Conservation (phyloP, 23 red algal genomes). For the Gracilaria vermiculophylla region DNA sequence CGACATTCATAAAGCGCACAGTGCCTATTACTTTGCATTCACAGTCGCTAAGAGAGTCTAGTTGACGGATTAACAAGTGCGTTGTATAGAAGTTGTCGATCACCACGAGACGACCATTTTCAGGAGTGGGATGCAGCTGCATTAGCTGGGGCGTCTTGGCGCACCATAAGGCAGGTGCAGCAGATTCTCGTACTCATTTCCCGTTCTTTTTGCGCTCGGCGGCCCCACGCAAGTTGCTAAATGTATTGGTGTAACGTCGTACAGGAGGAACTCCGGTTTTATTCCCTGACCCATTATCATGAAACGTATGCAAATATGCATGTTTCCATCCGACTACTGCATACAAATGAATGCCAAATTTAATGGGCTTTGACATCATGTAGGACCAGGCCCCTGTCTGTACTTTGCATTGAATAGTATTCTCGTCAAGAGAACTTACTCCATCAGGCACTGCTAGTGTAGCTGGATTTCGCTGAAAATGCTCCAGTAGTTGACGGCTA, state of each 20-base stretch:
- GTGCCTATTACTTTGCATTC: not conserved
- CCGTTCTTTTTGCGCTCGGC: not conserved
- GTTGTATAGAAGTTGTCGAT: not conserved
- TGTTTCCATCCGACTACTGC: not conserved
- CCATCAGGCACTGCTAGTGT: not conserved
- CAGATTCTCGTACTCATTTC: not conserved
- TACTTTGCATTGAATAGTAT: not conserved
- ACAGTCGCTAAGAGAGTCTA: not conserved
- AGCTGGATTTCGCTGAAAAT: not conserved
- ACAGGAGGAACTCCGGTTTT: not conserved
- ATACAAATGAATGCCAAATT: not conserved
- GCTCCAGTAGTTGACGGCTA: not conserved
- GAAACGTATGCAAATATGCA: not conserved
- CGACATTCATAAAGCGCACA: not conserved
- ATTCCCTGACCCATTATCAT: conserved; percentile 1
- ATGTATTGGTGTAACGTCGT: not conserved
- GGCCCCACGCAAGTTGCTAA: not conserved
- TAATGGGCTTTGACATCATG: not conserved
- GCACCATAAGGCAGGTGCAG: not conserved
- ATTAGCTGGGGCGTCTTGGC: not conserved
- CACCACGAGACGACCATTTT: not conserved
- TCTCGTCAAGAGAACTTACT: not conserved
- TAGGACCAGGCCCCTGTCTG: not conserved
- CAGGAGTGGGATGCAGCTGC: not conserved
- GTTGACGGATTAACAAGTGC: not conserved